Percentiles rank a stretch among this genome's conserved stretches.
phyloP scores from a whole-genome alignment of 2,329 filamentous ascomycete species.

The Madurella mycetomatis region DNA sequence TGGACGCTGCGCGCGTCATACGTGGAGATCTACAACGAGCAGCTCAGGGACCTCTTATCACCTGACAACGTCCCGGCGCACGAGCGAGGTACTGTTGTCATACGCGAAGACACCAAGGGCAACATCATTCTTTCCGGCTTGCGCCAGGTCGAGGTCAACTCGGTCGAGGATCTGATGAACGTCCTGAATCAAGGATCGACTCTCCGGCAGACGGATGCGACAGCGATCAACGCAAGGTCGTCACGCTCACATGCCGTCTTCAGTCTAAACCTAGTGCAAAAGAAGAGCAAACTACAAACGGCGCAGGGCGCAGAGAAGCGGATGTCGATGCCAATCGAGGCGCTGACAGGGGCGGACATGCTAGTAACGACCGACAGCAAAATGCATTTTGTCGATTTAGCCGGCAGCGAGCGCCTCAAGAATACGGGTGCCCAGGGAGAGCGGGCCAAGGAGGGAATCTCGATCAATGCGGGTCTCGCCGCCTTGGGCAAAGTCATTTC shows the following conservation, averaged over 20 bases:
- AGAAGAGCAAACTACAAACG: slow-evolving; percentile 56
- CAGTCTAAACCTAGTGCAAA: slow-evolving; percentile 87
- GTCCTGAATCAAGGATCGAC: slow-evolving; percentile 89
- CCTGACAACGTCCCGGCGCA: slow-evolving; percentile 64
- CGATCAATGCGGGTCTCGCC: slow-evolving; percentile 93
- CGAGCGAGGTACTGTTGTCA: slow-evolving; percentile 78
- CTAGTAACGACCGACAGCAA: slow-evolving; percentile 94
- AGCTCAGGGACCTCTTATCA: slow-evolving; percentile 82
- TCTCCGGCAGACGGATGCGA: slow-evolving; percentile 94
- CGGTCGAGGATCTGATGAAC: slow-evolving; percentile 82
- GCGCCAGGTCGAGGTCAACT: slow-evolving; percentile 82
- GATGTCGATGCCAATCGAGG: slow-evolving; percentile 79
- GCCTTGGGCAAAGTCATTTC: slow-evolving; percentile 97
- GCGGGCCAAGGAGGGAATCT: slow-evolving; percentile 91
- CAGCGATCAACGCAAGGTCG: slow-evolving; percentile 94
- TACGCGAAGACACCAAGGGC: slow-evolving; percentile 90
- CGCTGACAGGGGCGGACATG: slow-evolving; percentile 63
- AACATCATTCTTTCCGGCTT: slow-evolving; percentile 92
- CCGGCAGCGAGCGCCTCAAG: slow-evolving; percentile 92
- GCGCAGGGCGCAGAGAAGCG: slow-evolving; percentile 69
- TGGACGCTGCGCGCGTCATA: slow-evolving; percentile 95
- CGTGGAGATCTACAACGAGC: slow-evolving; percentile 97
- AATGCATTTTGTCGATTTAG: slow-evolving; percentile 95
- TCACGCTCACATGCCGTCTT: slow-evolving; percentile 97
- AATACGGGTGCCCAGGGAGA: slow-evolving; percentile 96